phyloP scores from a whole-genome alignment of 164 flowering plant genomes.

The Liriodendron chinense region DNA sequence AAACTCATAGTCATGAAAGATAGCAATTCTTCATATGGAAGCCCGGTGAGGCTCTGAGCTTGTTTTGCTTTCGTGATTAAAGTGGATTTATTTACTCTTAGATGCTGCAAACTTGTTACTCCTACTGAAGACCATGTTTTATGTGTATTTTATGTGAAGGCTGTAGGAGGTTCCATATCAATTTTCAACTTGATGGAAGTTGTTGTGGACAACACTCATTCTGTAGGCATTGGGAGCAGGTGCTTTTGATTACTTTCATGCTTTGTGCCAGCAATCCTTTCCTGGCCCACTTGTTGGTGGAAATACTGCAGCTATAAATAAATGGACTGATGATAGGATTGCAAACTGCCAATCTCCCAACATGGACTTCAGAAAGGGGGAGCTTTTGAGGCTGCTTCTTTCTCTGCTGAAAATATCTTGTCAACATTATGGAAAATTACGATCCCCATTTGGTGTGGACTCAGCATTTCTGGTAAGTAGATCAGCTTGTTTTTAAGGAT shows the following conservation, averaged over 20 bases:
- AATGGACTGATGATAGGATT: slow-evolving; percentile 96
- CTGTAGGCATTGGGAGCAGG: slow-evolving; percentile 31
- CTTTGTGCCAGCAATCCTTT: slow-evolving; percentile 71
- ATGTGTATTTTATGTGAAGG: slow-evolving; percentile 46
- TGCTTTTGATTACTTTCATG: slow-evolving; percentile 48
- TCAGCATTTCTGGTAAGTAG: slow-evolving; percentile 47
- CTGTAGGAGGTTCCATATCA: slow-evolving; percentile 54
- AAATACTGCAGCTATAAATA: slow-evolving; percentile 73
- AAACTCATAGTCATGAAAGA: slow-evolving; percentile 82
- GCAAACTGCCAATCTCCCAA: slow-evolving; percentile 47
- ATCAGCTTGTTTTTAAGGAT: background rate
- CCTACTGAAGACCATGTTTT: background rate
- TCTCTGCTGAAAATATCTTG: slow-evolving; percentile 85
- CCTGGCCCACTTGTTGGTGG: slow-evolving; percentile 98
- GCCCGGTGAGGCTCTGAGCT: slow-evolving; percentile 51
- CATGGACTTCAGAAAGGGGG: slow-evolving; percentile 48
- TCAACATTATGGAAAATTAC: slow-evolving; percentile 92
- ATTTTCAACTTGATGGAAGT: slow-evolving; percentile 74
- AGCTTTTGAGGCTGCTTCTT: slow-evolving; percentile 66
- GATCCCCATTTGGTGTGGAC: slow-evolving; percentile 90
- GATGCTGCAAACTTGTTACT: background rate
- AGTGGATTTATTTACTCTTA: background rate
- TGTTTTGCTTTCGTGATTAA: background rate
- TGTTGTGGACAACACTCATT: slow-evolving; percentile 35
- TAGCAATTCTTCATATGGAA: slow-evolving; percentile 35